Conservation (phyloP, 805 yeast genomes). For the Huiozyma sinensis region DNA sequence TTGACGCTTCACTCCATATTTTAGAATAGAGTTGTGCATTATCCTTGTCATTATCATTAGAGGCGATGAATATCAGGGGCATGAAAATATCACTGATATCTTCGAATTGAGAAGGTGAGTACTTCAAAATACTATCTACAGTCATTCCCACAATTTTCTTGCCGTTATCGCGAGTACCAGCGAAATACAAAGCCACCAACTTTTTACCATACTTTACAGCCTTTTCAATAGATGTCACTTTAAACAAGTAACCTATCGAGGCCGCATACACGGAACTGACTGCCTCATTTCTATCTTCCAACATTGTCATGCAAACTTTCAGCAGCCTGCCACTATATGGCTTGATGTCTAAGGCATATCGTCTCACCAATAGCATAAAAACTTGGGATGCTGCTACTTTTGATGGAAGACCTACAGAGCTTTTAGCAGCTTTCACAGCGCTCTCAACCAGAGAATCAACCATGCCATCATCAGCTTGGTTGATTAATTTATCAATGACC, state of each 20-base stretch:
- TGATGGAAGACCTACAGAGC: slow-evolving; percentile 81
- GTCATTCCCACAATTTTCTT: slow-evolving; percentile 50
- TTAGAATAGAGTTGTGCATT: slow-evolving; percentile 42
- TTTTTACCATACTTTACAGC: slow-evolving; percentile 43
- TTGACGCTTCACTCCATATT: slow-evolving; percentile 70
- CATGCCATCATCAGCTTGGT: slow-evolving; percentile 38
- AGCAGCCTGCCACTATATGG: slow-evolving; percentile 55
- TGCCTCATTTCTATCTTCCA: slow-evolving; percentile 61
- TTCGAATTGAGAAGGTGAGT: slow-evolving; percentile 59
- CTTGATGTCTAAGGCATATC: slow-evolving; percentile 37
- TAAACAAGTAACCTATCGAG: slow-evolving; percentile 68
- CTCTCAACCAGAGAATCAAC: slow-evolving; percentile 37
- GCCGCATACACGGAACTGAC: slow-evolving; percentile 67
- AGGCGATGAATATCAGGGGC: slow-evolving; percentile 73
- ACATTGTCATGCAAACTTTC: slow-evolving; percentile 44
- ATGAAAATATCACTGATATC: slow-evolving; percentile 51
- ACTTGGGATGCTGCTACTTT: slow-evolving; percentile 77
- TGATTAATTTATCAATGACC: slow-evolving; percentile 63
- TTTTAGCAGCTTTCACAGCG: slow-evolving; percentile 47
- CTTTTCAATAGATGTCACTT: slow-evolving; percentile 44
- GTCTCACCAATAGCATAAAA: slow-evolving; percentile 49
- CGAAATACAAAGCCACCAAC: slow-evolving; percentile 50
- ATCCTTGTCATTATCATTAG: slow-evolving; percentile 45
- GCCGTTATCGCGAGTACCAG: slow-evolving; percentile 30
- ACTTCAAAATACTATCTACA: slow-evolving; percentile 52